phyloP scores from a whole-genome alignment of 805 yeast species.

The Spencermartinsiella europaea region DNA sequence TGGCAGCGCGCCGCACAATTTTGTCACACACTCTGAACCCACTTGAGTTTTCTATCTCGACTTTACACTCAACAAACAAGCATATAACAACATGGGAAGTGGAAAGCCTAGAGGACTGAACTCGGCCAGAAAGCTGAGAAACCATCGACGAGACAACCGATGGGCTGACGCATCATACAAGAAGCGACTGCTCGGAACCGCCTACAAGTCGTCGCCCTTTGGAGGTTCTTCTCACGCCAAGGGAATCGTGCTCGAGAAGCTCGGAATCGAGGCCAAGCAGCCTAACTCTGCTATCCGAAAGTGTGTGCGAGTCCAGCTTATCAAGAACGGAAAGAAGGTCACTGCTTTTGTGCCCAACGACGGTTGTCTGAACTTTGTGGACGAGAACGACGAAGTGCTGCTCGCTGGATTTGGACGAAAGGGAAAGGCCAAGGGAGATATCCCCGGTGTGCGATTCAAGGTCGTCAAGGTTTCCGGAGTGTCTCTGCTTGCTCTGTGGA shows the following conservation, averaged over 20 bases:
- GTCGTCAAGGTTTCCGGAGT: conserved; percentile 99
- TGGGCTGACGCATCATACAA: conserved; percentile 99
- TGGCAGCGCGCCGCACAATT: neutral
- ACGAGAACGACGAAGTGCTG: conserved; percentile 99
- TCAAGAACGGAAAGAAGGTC: conserved; percentile 99
- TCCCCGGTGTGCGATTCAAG: conserved; percentile 99
- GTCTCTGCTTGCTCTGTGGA: conserved; percentile 98
- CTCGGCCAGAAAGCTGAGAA: conserved; percentile 99
- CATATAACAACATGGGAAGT: conserved; percentile 78
- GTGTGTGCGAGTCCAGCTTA: conserved; percentile 99
- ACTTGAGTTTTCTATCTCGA: no score
- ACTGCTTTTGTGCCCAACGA: conserved; percentile 99
- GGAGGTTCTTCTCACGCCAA: conserved; percentile 99
- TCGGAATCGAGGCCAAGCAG: conserved; percentile 99
- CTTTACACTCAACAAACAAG: neutral
- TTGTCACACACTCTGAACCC: neutral
- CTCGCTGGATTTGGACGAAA: conserved; percentile 99
- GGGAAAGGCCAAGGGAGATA: conserved; percentile 99
- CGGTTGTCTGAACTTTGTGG: conserved; percentile 99
- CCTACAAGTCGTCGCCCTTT: conserved; percentile 99
- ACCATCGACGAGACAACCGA: conserved; percentile 99
- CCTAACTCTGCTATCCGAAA: conserved; percentile 99
- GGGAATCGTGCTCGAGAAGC: conserved; percentile 99
- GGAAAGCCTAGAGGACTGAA: conserved; percentile 99
- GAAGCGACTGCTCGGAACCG: conserved; percentile 98